Base-by-base conservation (phyloP, 1,139 yeast species). In the Kurtzmaniella quercitrusa region DNA sequence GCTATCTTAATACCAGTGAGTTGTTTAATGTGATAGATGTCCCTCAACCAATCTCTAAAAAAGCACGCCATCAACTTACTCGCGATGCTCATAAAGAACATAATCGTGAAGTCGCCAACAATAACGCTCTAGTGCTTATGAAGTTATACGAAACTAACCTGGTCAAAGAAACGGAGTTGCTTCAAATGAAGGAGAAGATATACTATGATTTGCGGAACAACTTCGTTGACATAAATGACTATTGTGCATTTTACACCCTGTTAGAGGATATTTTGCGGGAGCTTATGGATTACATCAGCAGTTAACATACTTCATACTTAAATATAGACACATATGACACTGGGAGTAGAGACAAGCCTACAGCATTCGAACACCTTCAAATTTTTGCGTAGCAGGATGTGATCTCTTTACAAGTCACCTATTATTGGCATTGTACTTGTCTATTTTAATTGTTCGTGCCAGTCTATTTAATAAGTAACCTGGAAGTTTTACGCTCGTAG, bases 211-310 rank as follows among this genome's bases (percentile, higher is more conserved):
- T 71, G 47, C 58, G 70, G 38, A 70, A 72, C 53, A 72, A 72
- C 47, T 71, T 65, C 52, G 75, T 71, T 37, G 75, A 71, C 54
- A 63, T 70, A 39, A 70, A 70, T 48, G 77, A 72, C 48, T 72
- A 71, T 45, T 72, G 77, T 61, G 68, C 75, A 1, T 70, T 72
- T 49, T 72, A 70, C 48, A 57, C 68, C 36, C 65, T 72, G 27
- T 63, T 71, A 53, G 77, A 72, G 47, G 67, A 68, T 47, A 60
- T 71, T 15, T 53, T 72, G 23, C 69, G 63, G 46, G 75, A 69
- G 48, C 56, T 71, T 29, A 65, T 71, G 65, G 66, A 66, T 40
- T 70, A 62, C 46, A 61, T 70, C 23, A 59, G 63, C 46, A 46
- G 37, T 16, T 27, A 24, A 15, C 3, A n/a, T 3, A 27, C n/a